phyloP scores from a whole-genome alignment of 306 rosid species.

The Oxytropis ochrocephala region DNA sequence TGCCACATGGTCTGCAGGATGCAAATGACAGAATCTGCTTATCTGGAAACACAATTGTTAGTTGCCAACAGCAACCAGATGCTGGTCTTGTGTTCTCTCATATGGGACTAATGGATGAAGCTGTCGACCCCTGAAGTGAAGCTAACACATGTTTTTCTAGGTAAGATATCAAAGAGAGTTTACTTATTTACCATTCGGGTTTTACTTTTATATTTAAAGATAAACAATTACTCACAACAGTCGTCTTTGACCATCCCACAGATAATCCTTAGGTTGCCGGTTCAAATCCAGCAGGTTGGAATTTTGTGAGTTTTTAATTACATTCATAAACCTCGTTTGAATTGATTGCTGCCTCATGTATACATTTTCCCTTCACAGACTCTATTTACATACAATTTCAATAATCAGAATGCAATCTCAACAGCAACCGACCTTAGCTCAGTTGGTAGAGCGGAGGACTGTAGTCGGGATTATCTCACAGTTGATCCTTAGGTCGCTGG shows the following conservation, averaged over 20 bases:
- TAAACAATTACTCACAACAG: background rate
- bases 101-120: background rate
- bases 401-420: too few relatives aligned
- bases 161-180: background rate
- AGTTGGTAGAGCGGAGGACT: conserved; percentile 13
- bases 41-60: background rate
- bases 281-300: too few relatives aligned
- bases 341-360: too few relatives aligned
- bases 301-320: too few relatives aligned
- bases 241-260: too few relatives aligned
- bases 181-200: background rate
- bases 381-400: too few relatives aligned
- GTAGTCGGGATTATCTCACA: background rate
- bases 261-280: too few relatives aligned
- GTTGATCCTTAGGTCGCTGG: background rate
- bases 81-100: background rate
- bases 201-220: background rate
- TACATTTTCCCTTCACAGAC: too few relatives aligned
- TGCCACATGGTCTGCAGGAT: background rate
- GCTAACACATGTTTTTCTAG: background rate
- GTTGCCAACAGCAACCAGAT: background rate
- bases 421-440: background rate
- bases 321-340: too few relatives aligned
- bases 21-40: background rate
- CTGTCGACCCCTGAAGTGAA: background rate